Conservation (phyloP, 2,329 filamentous ascomycete species). For the Colletotrichum tanaceti region DNA sequence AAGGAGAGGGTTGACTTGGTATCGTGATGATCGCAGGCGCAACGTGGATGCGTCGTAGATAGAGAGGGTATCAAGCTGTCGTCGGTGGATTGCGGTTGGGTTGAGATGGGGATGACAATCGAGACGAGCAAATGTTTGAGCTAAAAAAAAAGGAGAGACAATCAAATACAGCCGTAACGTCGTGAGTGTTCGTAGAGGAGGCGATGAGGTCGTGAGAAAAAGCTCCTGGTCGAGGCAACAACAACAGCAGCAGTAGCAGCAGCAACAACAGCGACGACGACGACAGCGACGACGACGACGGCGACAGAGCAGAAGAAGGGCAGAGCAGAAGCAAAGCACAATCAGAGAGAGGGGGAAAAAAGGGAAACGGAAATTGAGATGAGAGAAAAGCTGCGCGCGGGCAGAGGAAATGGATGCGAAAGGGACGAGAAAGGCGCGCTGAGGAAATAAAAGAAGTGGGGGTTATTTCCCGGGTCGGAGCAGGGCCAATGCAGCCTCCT, state of each 20-base stretch:
- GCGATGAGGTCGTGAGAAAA: slow-evolving; percentile 24
- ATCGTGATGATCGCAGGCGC: slow-evolving; percentile 18
- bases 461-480: slow-evolving; percentile 27
- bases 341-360: neutral
- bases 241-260: slow-evolving; percentile 11
- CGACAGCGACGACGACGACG: no score
- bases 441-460: slow-evolving; percentile 29
- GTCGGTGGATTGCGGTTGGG: neutral
- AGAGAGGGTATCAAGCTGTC: slow-evolving; percentile 30
- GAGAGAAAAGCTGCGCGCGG: slow-evolving; percentile 11
- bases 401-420: slow-evolving; percentile 11
- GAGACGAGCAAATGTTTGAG: neutral
- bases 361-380: slow-evolving; percentile 10
- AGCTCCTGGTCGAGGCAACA: slow-evolving; percentile 18
- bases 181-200: slow-evolving; percentile 37
- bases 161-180: slow-evolving; percentile 39
- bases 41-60: slow-evolving; percentile 18
- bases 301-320: neutral
- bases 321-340: neutral
- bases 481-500: slow-evolving; percentile 17
- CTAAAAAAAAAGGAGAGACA: slow-evolving; percentile 27
- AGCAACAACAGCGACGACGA: no score
- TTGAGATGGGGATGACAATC: neutral
- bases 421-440: slow-evolving; percentile 22
- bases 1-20: neutral